Evolutionary conservation across 2,329 filamentous ascomycete species (phyloP).

Genomic region (Seiridium unicorne): DNA sequence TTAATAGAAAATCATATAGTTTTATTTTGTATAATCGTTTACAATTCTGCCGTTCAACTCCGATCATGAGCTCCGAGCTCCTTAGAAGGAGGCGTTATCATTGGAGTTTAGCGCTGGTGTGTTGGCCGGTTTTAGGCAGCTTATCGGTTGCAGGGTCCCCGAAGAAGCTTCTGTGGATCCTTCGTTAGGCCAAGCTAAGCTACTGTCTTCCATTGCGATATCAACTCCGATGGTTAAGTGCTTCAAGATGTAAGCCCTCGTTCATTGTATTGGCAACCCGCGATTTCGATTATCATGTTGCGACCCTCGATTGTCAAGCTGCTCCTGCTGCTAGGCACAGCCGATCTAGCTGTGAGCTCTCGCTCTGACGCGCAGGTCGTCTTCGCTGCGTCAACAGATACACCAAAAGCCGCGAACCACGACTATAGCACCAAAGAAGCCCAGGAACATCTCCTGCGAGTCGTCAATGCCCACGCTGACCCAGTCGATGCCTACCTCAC

Average conservation of each 20-base stretch:
- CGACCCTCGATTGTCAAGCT: neutral
- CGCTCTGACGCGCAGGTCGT: neutral
- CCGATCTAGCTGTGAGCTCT: neutral
- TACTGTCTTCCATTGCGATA: neutral
- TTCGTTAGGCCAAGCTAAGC: neutral
- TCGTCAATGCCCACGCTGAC: slow-evolving; percentile 16
- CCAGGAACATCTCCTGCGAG: neutral
- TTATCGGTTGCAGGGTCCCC: neutral
- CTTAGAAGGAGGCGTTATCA: too few relatives aligned
- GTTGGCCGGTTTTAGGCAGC: neutral
- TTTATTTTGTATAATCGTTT: too few relatives aligned
- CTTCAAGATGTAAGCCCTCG: neutral
- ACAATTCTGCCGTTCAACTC: too few relatives aligned
- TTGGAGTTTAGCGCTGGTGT: neutral
- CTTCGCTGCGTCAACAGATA: neutral
- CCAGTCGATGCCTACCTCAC: slow-evolving; percentile 19
- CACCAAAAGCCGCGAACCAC: neutral
- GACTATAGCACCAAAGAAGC: neutral
- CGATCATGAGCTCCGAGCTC: too few relatives aligned
- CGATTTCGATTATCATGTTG: neutral
- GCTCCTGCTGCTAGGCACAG: neutral
- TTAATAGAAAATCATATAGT: too few relatives aligned
- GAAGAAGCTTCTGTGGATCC: neutral
- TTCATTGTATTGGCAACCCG: neutral
- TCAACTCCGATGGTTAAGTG: neutral